A percentile compares a stretch with the other conserved stretches of the same genome.
These are phyloP conservation scores for Trichodelitschia bisporula DNA, from an alignment of 495 filamentous ascomycete genomes.

Conservation along the genomic window DNA sequence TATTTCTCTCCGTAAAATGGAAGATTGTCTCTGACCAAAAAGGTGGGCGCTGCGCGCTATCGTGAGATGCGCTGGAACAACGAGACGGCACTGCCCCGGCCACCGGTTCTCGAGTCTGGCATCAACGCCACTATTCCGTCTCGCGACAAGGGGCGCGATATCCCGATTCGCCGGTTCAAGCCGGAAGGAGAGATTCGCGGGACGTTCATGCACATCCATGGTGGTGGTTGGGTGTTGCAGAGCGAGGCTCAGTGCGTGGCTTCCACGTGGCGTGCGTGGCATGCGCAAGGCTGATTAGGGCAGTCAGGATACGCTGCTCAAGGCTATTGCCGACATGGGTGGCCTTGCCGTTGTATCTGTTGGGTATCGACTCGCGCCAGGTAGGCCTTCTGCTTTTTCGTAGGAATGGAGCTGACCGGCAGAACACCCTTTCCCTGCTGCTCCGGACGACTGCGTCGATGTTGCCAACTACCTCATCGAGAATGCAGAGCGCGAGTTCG, in stretches of 20 bases:
- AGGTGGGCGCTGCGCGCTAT: conserved; percentile 21
- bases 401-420: too few relatives aligned
- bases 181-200: conserved; percentile 18
- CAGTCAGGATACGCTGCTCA: conserved; percentile 17
- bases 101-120: conserved; percentile 15
- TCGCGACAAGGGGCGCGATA: conserved; percentile 20
- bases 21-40: too few relatives aligned
- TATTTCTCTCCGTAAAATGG: too few relatives aligned
- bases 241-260: too few relatives aligned
- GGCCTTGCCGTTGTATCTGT: conserved; percentile 24
- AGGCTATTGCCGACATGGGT: conserved; percentile 19
- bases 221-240: conserved; percentile 24
- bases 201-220: conserved; percentile 27
- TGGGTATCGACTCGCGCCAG: conserved; percentile 36
- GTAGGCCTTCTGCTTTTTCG: too few relatives aligned
- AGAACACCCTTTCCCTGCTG: conserved; percentile 28
- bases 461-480: conserved; percentile 26
- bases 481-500: conserved; percentile 18
- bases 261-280: too few relatives aligned
- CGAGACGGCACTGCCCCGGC: conserved; percentile 19
- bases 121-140: conserved; percentile 23
- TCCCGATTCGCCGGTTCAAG: conserved; percentile 23
- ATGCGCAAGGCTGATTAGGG: conserved; percentile 2
- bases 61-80: conserved; percentile 21
- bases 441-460: conserved; percentile 27